Percentiles rank a stretch among this genome's conserved stretches.
Conservation (phyloP, 2,329 filamentous ascomycete genomes). For the Claviceps africana region DNA sequence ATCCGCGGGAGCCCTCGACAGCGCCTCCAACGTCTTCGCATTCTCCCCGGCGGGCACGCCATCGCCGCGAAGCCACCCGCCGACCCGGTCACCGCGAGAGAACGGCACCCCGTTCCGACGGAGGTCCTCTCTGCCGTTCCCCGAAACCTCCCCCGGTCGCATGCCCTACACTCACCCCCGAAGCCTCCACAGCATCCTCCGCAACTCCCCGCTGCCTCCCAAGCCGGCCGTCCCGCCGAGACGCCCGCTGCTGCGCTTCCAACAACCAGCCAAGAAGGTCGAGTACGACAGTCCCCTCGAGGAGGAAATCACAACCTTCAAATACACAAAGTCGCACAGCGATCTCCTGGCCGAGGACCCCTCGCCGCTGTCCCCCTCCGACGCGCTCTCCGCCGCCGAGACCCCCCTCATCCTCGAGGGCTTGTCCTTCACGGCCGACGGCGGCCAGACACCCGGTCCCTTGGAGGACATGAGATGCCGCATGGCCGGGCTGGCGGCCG, state of each 20-base stretch:
- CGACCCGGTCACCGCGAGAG: constrained; percentile 6
- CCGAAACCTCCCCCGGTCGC: neutral
- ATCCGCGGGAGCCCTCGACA: constrained; percentile 38
- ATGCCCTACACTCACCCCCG: constrained; percentile 44
- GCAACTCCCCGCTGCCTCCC: constrained; percentile 50
- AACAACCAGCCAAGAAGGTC: constrained; percentile 41
- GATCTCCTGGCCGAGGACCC: constrained; percentile 46
- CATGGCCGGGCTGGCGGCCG: constrained; percentile 34
- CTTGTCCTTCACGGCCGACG: constrained; percentile 38
- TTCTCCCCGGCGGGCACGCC: constrained; percentile 26
- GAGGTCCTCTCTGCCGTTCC: neutral
- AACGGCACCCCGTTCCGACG: constrained; percentile 8
- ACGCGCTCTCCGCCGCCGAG: constrained; percentile 13
- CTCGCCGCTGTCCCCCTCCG: constrained; percentile 30
- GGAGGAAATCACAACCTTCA: constrained; percentile 49
- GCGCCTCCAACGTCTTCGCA: constrained; percentile 28
- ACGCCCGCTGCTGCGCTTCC: constrained; percentile 38
- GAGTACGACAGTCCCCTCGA: constrained; percentile 49
- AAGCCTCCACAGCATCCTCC: constrained; percentile 48
- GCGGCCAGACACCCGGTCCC: constrained; percentile 47
- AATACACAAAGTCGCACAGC: constrained; percentile 48
- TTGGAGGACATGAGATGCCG: constrained; percentile 49
- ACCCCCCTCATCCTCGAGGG: constrained; percentile 33
- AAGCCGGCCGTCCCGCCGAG: constrained; percentile 34
- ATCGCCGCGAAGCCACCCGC: neutral